Evolutionary conservation across 2,329 filamentous ascomycete genomes (phyloP).

Genomic region (Paramyrothecium roridum): DNA sequence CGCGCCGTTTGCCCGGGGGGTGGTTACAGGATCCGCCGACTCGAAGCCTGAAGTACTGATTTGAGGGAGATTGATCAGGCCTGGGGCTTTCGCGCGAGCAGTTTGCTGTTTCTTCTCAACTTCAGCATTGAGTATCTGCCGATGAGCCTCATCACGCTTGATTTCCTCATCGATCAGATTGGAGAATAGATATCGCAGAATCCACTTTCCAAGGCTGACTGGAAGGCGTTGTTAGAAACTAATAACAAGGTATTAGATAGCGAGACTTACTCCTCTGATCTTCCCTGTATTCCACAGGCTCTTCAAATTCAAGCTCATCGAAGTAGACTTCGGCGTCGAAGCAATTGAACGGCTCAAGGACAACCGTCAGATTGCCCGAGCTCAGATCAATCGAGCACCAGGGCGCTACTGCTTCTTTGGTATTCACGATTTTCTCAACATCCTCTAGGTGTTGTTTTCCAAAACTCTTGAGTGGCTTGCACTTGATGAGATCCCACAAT

Average conservation of each 20-base stretch:
- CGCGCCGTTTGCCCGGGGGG: slow-evolving; percentile 64
- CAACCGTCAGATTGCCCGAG: slow-evolving; percentile 86
- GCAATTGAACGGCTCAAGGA: slow-evolving; percentile 90
- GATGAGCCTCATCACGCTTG: slow-evolving; percentile 70
- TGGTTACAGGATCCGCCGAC: slow-evolving; percentile 46
- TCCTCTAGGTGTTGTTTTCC: slow-evolving; percentile 93
- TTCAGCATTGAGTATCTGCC: slow-evolving; percentile 64
- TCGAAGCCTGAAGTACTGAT: slow-evolving; percentile 31
- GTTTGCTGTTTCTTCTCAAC: slow-evolving; percentile 56
- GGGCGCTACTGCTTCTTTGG: slow-evolving; percentile 81
- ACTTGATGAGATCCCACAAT: slow-evolving; percentile 92
- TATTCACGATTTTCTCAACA: slow-evolving; percentile 83
- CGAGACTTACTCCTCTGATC: slow-evolving; percentile 81
- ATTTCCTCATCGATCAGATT: slow-evolving; percentile 89
- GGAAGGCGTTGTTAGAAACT: slow-evolving; percentile 15
- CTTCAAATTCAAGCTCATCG: slow-evolving; percentile 75
- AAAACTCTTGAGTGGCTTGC: slow-evolving; percentile 83
- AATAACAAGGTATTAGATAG: not conserved
- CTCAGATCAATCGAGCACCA: slow-evolving; percentile 96
- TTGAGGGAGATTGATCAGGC: slow-evolving; percentile 50
- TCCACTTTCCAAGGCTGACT: slow-evolving; percentile 98
- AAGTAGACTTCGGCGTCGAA: slow-evolving; percentile 98
- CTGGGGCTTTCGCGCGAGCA: slow-evolving; percentile 56
- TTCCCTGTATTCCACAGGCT: slow-evolving; percentile 78
- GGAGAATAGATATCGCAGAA: slow-evolving; percentile 86